phyloP scores from a whole-genome alignment of 176 grass and related monocot genomes.

The Olyra latifolia region DNA sequence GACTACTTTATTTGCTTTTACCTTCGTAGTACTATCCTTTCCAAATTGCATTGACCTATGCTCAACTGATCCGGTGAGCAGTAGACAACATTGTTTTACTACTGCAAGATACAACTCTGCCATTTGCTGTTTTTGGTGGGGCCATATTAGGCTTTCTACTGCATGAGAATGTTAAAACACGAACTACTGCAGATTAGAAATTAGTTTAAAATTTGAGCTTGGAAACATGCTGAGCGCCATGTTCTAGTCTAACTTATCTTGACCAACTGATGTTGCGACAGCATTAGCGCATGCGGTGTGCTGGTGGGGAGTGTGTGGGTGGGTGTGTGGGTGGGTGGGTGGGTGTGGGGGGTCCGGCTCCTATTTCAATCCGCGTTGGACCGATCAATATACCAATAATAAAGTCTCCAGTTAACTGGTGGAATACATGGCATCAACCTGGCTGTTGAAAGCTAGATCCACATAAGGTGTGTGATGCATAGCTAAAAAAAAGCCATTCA shows the following conservation, averaged over 20 bases:
- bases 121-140: neutral
- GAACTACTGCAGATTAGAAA: neutral
- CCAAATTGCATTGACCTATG: neutral
- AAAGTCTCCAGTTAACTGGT: too few species aligned
- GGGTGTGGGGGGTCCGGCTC: neutral
- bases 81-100: neutral
- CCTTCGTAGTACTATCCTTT: neutral
- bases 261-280: neutral
- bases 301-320: neutral
- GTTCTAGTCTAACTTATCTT: neutral
- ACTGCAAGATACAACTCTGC: neutral
- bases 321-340: neutral
- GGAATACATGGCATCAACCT: too few species aligned
- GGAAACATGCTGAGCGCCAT: neutral
- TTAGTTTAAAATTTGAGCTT: neutral
- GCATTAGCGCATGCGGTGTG: neutral
- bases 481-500: too few species aligned
- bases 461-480: too few species aligned
- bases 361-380: too few species aligned
- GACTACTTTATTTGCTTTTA: neutral
- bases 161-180: neutral
- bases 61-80: neutral
- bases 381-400: too few species aligned
- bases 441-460: too few species aligned
- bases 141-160: neutral